Base-by-base conservation (phyloP, 345 rosid genomes). In the Ceriops tagal region DNA sequence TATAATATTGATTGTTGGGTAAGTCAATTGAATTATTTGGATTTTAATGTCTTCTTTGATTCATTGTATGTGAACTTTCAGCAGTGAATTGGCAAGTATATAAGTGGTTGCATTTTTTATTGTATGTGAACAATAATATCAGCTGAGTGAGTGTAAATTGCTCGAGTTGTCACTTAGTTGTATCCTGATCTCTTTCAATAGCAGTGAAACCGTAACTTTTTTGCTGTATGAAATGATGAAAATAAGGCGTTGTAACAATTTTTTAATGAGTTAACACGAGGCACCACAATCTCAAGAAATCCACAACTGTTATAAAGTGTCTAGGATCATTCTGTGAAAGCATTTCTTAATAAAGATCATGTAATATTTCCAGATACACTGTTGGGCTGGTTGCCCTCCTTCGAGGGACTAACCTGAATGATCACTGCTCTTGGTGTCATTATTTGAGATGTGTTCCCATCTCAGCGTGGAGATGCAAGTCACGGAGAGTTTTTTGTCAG, bases 1-100 rank as follows among this genome's bases (percentile, higher is more conserved):
- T 31, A 80, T 84, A 75, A 64, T 90, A 39, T 35, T 92, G 72
- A 78, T 92, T 60, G 80, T 66, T 43, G 89, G 96, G 98, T 91
- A 86, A 84, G 89, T 58, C 60, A 43, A 58, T 26, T 60, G 22
- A 27, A 35, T 58, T 57, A 13, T 43, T 43, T 43, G 49, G 49
- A 43, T 43, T 43, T 43, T 43, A 43, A 43, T 43, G 49, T 11
- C 49, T 43, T 13, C 18, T 13, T 3, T 43, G 18, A 43, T 43
- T 11, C 49, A 11, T 43, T 43, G 49, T 11, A 15, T 15, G 49
- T 43, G 49, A 13, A 43, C 49, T 43, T 43, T 43, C 18, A 43
- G 5, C 49, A 43, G 49, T 13, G 49, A 43, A 13, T 43, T 13
- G 19, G 49, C 49, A 13, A 13, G 49, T 13, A 3, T 13, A 43